Base-by-base conservation (phyloP, 1,139 yeast species). In the Debaryomyces nepalensis region DNA sequence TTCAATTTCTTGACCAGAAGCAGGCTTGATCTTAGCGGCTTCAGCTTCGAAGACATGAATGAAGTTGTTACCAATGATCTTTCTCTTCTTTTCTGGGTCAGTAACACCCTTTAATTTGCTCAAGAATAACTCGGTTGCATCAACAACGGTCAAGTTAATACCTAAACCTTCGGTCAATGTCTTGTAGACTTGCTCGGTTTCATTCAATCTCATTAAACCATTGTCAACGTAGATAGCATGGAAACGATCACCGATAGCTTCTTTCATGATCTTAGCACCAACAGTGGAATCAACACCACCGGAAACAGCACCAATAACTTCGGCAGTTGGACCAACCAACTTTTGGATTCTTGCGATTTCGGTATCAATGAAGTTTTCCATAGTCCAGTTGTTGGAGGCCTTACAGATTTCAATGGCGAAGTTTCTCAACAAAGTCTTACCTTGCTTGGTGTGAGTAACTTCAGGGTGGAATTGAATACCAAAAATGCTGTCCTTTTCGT, bases 241-340 rank as follows among this genome's bases (percentile, higher is more conserved):
- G 87, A 93, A 93, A 68, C 99, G 83, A 61, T 88, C 95, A 63
- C 99, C 99, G 67, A 93, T 93, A 52, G 99, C 99, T 72, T 88
- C 97, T 53, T 90, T 86, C 96, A 93, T 87, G 64, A 93, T 80
- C 76, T 93, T 93, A 53, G 99, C 97, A 53, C 98, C 99, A 49
- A 95, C 99, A 37, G 99, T 93, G 43, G 99, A 93, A 70, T 93
- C 99, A 51, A 95, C 99, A 75, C 99, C 99, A 61, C 99, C 99
- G 47, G 97, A 88, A 56, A 93, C 99, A 43, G 99, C 99, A 72
- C 99, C 99, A 63, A 93, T 93, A 52, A 95, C 99, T 72, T 93
- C 98, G 45, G 97, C 99, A 47, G 91, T 85, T 53, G 97, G 97
- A 45, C 99, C 99, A 53, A 93, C 97, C 57, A 91, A 77, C 48